phyloP scores from a whole-genome alignment of 2,329 filamentous ascomycete genomes.

The Beauveria sp. region DNA sequence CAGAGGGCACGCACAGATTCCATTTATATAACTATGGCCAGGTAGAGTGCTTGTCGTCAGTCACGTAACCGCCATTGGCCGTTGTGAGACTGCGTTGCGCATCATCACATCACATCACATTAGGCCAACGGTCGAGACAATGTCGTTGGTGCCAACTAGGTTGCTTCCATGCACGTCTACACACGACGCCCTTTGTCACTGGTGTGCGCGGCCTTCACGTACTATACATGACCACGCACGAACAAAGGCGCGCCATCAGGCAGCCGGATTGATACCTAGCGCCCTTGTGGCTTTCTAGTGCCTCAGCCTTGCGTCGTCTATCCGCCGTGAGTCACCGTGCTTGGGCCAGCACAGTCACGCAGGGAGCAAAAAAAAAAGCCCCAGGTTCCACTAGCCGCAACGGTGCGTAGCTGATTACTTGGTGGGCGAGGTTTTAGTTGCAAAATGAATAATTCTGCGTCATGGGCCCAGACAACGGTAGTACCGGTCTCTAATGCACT shows the following conservation, averaged over 20 bases:
- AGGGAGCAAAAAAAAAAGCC: no score
- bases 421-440: no score
- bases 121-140: no score
- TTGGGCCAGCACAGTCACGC: background rate
- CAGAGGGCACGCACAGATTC: no score
- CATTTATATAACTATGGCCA: no score
- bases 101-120: no score
- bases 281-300: background rate
- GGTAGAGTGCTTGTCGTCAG: no score
- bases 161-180: background rate
- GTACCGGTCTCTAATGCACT: no score
- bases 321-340: constrained; percentile 1
- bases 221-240: background rate
- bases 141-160: background rate
- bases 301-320: background rate
- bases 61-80: no score
- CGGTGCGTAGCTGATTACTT: background rate
- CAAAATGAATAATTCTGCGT: no score
- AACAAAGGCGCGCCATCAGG: background rate
- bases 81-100: no score
- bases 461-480: no score
- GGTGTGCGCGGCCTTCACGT: background rate
- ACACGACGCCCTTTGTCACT: background rate
- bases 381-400: background rate
- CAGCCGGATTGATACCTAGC: background rate